Conservation (phyloP, 2,329 filamentous ascomycete genomes). For the Zymoseptoria tritici region DNA sequence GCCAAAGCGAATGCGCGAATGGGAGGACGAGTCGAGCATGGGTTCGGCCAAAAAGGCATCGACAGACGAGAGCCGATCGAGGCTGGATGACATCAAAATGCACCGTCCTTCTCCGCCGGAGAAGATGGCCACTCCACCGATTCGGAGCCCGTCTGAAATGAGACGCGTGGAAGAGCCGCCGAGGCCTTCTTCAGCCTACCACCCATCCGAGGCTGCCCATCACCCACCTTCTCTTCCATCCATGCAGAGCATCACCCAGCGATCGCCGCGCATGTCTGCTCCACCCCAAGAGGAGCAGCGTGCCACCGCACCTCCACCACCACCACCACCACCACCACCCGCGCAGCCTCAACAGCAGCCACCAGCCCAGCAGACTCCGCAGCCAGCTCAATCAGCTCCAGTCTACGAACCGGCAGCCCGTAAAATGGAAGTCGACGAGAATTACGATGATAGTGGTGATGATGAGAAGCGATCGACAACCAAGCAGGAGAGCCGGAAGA, state of each 20-base stretch:
- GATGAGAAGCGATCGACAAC: constrained; percentile 56
- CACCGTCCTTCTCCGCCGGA: constrained; percentile 52
- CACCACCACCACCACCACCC: constrained; percentile 9
- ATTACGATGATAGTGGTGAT: constrained; percentile 91
- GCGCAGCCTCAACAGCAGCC: constrained; percentile 42
- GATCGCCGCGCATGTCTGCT: constrained; percentile 47
- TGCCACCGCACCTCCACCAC: constrained; percentile 17
- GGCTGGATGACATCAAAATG: constrained; percentile 74
- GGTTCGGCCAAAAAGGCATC: constrained; percentile 69
- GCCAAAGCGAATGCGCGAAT: constrained; percentile 81
- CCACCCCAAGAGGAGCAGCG: constrained; percentile 39
- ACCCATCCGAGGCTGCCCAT: constrained; percentile 87
- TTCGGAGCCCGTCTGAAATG: constrained; percentile 67
- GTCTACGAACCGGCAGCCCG: constrained; percentile 76
- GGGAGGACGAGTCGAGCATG: constrained; percentile 65
- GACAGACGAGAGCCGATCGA: constrained; percentile 79
- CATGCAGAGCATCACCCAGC: constrained; percentile 39
- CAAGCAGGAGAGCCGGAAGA: constrained; percentile 40
- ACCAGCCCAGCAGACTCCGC: constrained; percentile 40
- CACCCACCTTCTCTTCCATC: constrained; percentile 61
- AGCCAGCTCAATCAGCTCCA: constrained; percentile 32
- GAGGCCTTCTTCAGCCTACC: constrained; percentile 62
- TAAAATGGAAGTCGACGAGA: constrained; percentile 95
- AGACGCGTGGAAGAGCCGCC: constrained; percentile 52
- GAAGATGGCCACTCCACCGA: constrained; percentile 56